Conservation (phyloP, 495 filamentous ascomycete species). For the Astrothelium macrocarpum region DNA sequence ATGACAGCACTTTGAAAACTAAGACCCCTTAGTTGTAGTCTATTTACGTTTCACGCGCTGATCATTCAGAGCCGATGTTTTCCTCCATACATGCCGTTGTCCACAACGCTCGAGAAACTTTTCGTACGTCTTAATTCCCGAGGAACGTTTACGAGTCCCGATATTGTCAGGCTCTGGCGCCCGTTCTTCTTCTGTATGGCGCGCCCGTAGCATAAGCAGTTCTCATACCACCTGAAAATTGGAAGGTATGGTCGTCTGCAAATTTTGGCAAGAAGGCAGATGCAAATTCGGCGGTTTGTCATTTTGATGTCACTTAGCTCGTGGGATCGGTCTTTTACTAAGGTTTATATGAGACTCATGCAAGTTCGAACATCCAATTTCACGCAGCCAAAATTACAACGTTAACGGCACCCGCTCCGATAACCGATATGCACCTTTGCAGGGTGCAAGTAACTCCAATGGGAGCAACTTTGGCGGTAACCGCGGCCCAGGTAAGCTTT, state of each 20-base stretch:
- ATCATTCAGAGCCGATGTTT: no score
- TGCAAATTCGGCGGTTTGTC: neutral
- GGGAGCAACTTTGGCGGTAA: neutral
- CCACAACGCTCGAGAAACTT: no score
- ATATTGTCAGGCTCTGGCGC: no score
- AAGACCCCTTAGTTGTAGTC: no score
- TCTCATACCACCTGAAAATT: neutral
- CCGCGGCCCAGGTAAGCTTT: neutral
- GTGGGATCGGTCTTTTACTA: neutral
- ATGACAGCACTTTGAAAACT: no score
- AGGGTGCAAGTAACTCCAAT: neutral
- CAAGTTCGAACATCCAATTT: neutral
- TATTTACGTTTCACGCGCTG: no score
- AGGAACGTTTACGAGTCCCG: neutral
- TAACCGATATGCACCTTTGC: neutral
- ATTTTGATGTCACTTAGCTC: neutral
- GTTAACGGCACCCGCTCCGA: neutral
- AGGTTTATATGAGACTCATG: neutral
- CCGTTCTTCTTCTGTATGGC: neutral
- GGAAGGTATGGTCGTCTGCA: neutral
- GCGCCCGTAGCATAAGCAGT: neutral
- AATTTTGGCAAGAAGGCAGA: conserved; percentile 3
- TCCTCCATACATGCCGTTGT: no score
- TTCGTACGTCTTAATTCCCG: no score
- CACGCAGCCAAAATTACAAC: neutral